These are phyloP conservation scores for Sclerospora graminicola DNA, from an alignment of 352 stramenopile genomes.

Conservation along the genomic window DNA sequence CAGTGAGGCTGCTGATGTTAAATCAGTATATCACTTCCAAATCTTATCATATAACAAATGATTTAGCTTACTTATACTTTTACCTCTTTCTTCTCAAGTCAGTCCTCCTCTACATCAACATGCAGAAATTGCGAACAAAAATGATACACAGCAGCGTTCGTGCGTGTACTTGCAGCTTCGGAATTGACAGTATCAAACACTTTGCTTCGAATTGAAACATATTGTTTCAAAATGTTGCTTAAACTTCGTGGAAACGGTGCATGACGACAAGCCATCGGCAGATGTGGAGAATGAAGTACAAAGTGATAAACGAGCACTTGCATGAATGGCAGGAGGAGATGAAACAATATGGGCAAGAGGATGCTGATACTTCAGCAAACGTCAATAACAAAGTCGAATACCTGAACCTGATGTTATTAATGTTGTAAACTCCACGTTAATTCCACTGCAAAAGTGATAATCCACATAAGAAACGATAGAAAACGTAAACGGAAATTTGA, in stretches of 20 bases:
- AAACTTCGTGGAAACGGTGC: constrained; percentile 21
- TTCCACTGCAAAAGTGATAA: too few species aligned
- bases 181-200: constrained; percentile 37
- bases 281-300: constrained; percentile 78
- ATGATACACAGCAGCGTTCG: constrained; percentile 35
- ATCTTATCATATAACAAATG: too few species aligned
- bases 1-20: too few species aligned
- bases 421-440: too few species aligned
- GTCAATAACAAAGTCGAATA: constrained; percentile 33
- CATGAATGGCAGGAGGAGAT: constrained; percentile 39
- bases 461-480: too few species aligned
- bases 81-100: too few species aligned
- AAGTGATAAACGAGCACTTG: constrained; percentile 61
- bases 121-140: constrained; percentile 45
- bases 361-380: constrained; percentile 2
- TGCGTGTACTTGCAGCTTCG: constrained; percentile 45
- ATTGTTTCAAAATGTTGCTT: constrained; percentile 50
- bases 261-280: constrained; percentile 48
- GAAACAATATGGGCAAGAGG: constrained; percentile 11
- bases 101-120: too few species aligned
- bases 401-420: constrained; percentile 58
- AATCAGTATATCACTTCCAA: too few species aligned
- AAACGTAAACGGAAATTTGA: too few species aligned
- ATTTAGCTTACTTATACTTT: too few species aligned
- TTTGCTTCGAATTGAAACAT: constrained; percentile 50